These are phyloP conservation scores for Kazachstania bromeliacearum DNA, from an alignment of 805 yeast genomes.

Conservation along the genomic window DNA sequence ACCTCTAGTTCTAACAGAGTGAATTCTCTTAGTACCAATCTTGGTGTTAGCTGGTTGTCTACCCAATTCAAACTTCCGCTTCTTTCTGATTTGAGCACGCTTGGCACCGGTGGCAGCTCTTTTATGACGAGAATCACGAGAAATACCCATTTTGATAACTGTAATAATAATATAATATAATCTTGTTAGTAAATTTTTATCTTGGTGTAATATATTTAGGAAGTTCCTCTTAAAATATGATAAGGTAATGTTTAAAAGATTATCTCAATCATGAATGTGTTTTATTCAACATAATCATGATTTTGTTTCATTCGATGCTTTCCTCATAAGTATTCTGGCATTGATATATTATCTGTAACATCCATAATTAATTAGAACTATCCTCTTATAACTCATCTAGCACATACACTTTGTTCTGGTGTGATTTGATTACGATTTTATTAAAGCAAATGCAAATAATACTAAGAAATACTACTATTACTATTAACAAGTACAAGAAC, in stretches of 20 bases:
- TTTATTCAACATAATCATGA: neutral
- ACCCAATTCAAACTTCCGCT: constrained; percentile 99
- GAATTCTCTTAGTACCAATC: constrained; percentile 98
- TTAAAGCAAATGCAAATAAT: too few relatives aligned
- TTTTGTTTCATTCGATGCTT: too few relatives aligned
- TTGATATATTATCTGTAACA: too few relatives aligned
- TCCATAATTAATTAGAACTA: neutral
- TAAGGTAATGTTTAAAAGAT: neutral
- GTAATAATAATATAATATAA: constrained; percentile 1
- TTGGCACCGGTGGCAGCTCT: constrained; percentile 99
- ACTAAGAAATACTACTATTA: too few relatives aligned
- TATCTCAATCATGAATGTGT: neutral
- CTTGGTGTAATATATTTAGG: too few relatives aligned
- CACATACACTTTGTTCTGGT: constrained; percentile 28
- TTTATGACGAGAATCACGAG: constrained; percentile 99
- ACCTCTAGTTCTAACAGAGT: constrained; percentile 99
- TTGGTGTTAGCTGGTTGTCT: constrained; percentile 99
- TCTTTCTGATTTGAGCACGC: constrained; percentile 99
- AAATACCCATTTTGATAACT: constrained; percentile 89
- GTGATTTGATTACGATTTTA: constrained; percentile 15
- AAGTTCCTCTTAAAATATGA: neutral
- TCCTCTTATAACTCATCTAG: neutral
- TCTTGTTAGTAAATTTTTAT: constrained; percentile 12
- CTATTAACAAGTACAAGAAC: too few relatives aligned
- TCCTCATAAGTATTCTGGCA: too few relatives aligned